Evolutionary conservation across 78 protist species (phyloP).

Genomic region (Ministeria vibrans): DNA sequence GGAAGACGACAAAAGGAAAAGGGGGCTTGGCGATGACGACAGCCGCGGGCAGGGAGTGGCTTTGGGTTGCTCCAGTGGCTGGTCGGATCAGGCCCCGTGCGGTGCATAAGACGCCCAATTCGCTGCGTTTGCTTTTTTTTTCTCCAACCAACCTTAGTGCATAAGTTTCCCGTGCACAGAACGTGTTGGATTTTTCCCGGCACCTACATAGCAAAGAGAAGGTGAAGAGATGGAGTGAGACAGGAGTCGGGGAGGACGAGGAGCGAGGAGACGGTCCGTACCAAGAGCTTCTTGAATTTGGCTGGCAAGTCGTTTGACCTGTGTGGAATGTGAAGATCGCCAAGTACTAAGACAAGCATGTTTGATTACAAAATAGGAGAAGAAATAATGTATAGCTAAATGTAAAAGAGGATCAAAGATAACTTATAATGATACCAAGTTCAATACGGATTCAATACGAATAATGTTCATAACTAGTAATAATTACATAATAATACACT

Average conservation of each 20-base stretch:
- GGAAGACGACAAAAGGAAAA: no score
- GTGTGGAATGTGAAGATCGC: slow-evolving; percentile 98
- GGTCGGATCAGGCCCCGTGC: no score
- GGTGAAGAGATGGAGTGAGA: neutral
- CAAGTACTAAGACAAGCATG: slow-evolving; percentile 89
- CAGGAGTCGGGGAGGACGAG: neutral
- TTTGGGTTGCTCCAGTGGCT: no score
- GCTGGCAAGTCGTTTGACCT: slow-evolving; percentile 79
- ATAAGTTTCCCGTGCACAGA: slow-evolving; percentile 95
- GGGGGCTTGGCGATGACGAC: no score
- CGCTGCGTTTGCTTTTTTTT: no score
- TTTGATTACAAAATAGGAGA: neutral
- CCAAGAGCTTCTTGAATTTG: slow-evolving; percentile 79
- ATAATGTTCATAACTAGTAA: no score
- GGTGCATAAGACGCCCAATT: no score
- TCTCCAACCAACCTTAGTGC: no score
- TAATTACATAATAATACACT: neutral
- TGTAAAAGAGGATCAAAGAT: neutral
- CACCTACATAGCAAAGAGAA: slow-evolving; percentile 34
- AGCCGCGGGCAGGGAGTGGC: no score
- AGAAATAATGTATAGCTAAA: no score
- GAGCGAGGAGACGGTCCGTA: slow-evolving; percentile 4
- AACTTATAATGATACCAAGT: no score
- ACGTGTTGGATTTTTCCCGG: slow-evolving; percentile 93
- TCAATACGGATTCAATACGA: neutral